phyloP scores from a whole-genome alignment of 2,329 filamentous ascomycete genomes.

The Botrytis galanthina region DNA sequence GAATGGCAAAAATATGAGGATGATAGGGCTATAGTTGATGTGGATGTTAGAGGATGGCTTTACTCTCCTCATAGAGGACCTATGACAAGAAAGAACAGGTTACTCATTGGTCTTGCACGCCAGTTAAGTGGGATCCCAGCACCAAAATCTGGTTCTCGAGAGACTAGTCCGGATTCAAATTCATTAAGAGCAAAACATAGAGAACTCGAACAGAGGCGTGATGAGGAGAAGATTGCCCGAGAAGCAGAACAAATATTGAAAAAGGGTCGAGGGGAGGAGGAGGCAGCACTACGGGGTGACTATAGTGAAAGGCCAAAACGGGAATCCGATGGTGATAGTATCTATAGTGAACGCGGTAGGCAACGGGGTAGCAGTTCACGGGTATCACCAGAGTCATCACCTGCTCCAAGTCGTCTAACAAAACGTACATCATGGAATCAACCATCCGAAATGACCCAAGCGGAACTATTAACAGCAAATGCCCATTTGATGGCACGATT shows the following conservation, averaged over 20 bases:
- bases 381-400: conserved; percentile 32
- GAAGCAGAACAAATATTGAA: conserved; percentile 77
- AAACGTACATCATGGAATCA: conserved; percentile 45
- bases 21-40: conserved; percentile 82
- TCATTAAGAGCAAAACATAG: conserved; percentile 39
- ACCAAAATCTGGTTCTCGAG: conserved; percentile 33
- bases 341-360: conserved; percentile 30
- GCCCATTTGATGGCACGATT: conserved; percentile 83
- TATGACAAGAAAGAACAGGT: conserved; percentile 80
- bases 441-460: conserved; percentile 63
- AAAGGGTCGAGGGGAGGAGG: conserved; percentile 68
- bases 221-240: conserved; percentile 64
- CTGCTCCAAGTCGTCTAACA: conserved; percentile 41
- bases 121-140: conserved; percentile 82
- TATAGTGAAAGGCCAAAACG: conserved; percentile 67
- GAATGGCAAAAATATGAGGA: conserved; percentile 81
- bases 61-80: conserved; percentile 83
- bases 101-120: conserved; percentile 81
- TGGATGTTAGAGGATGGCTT: conserved; percentile 94
- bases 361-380: conserved; percentile 26
- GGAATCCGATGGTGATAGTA: conserved; percentile 42
- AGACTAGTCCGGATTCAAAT: conserved; percentile 33
- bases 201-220: conserved; percentile 50
- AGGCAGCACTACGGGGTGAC: conserved; percentile 65
- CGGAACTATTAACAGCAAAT: conserved; percentile 78